Base-by-base conservation (phyloP, 306 rosid genomes). In the Boehmeria nivea region DNA sequence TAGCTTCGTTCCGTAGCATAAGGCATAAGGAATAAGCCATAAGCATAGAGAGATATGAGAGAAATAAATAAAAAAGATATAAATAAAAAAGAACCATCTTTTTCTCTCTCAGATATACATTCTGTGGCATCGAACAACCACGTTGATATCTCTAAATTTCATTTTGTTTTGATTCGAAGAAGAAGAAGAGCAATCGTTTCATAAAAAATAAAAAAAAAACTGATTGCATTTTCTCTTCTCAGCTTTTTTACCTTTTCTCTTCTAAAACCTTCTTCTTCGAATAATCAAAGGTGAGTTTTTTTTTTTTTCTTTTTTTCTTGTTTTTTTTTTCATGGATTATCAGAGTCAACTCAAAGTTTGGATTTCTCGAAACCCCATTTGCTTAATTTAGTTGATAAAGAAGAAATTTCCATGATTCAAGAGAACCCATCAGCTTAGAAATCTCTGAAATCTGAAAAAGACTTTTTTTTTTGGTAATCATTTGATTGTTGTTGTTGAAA, bases 71-170 rank as follows among this genome's bases (percentile, higher is more conserved):
- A 22, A 6, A 22, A 21, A 36, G 34, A 31, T n/a, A n/a, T 18
- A 25, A 12, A 33, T 51, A 15, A 55, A 26, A 1, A 59, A 60
- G 13, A 9, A 12, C 37, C 18, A 53, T 55, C 45, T n/a, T 3
- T 26, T 61, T 65, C 12, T 10, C 6, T 59, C 54, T 17, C 13
- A 56, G 69, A 75, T 51, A 72, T 65, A 59, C 60, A 74, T 50
- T 48, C 59, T 66, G 73, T 78, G 73, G 79, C 72, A 68, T 67
- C 75, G 64, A 63, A 46, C 42, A 33, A 47, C 59, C 74, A 56
- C 80, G 56, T 59, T 57, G 42, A 43, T 50, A 51, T 34, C 67
- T 66, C 81, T 60, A 33, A 70, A 54, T 57, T 42, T 51, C 57
- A 24, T 17, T 26, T 50, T 65, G 67, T 27, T 59, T 61, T 64